Evolutionary conservation across 768 basidiomycete species (phyloP).

Genomic region (Hypholoma sublateritium): DNA sequence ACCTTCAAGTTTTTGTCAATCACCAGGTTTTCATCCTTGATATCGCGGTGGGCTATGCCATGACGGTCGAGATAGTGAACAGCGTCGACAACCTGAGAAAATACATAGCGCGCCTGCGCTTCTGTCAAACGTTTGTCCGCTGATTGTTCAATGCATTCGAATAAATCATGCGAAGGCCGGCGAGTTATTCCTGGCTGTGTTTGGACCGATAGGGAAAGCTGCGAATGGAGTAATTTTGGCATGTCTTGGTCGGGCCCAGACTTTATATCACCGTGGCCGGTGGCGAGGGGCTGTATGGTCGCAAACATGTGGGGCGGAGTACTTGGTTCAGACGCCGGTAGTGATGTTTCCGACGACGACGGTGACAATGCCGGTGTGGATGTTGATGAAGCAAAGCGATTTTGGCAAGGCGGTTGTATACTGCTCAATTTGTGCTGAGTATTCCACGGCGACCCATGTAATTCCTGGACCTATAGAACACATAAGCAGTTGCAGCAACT

Average conservation of each 20-base stretch:
- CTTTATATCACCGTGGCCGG: not conserved
- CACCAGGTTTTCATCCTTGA: constrained; percentile 95
- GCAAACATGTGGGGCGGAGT: constrained; percentile 25
- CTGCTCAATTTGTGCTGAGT: constrained; percentile 36
- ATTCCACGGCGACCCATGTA: constrained; percentile 91
- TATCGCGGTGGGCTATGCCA: constrained; percentile 91
- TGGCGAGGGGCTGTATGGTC: constrained; percentile 17
- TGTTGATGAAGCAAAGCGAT: constrained; percentile 25
- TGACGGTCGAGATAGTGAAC: constrained; percentile 77
- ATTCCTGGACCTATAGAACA: constrained; percentile 73
- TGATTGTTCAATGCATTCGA: constrained; percentile 92
- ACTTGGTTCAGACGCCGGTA: constrained; percentile 26
- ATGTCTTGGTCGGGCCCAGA: constrained; percentile 13
- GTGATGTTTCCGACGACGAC: constrained; percentile 29
- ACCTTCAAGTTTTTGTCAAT: constrained; percentile 75
- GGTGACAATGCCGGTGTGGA: constrained; percentile 60
- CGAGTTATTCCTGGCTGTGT: constrained; percentile 51
- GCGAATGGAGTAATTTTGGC: constrained; percentile 18
- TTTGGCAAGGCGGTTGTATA: constrained; percentile 16
- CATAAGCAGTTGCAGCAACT: constrained; percentile 1
- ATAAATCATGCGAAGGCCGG: constrained; percentile 87
- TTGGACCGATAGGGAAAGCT: constrained; percentile 15
- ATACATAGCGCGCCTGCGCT: constrained; percentile 76
- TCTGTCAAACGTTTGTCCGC: constrained; percentile 79
- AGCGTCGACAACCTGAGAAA: constrained; percentile 84